A percentile compares a stretch with the other conserved stretches of the same genome.
Conservation (phyloP, 1,284 basidiomycete genomes). For the Austroboletus niveus region DNA sequence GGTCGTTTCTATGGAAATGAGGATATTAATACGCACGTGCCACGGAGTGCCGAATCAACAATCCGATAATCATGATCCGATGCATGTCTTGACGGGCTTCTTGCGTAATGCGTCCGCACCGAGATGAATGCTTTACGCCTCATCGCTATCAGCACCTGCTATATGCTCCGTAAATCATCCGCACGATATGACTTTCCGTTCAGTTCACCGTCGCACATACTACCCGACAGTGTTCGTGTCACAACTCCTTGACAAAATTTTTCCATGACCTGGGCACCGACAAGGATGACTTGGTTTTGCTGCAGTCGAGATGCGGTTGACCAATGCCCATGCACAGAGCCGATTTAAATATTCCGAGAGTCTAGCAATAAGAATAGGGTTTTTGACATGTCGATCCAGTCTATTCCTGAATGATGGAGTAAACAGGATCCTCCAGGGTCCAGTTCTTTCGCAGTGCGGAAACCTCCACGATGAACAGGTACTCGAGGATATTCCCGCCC, state of each 20-base stretch:
- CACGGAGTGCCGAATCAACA: neutral
- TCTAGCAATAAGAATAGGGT: slow-evolving; percentile 19
- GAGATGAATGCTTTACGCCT: neutral
- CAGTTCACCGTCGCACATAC: neutral
- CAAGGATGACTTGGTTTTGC: neutral
- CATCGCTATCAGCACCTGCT: neutral
- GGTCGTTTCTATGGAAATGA: neutral
- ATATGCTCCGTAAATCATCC: neutral
- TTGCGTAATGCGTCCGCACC: neutral
- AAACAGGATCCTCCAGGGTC: slow-evolving; percentile 80
- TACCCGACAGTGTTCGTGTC: neutral
- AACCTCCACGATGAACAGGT: slow-evolving; percentile 92
- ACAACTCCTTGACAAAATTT: neutral
- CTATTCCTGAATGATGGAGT: slow-evolving; percentile 82
- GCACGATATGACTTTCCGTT: neutral
- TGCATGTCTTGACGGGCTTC: neutral
- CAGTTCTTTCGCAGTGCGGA: slow-evolving; percentile 38
- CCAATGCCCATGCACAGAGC: slow-evolving; percentile 4
- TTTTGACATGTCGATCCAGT: neutral
- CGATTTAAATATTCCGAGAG: slow-evolving; percentile 7
- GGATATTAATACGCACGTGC: neutral
- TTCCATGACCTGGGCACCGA: neutral
- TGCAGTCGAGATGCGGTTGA: neutral
- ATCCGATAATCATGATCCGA: neutral
- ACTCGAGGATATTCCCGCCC: slow-evolving; percentile 86